These are phyloP conservation scores for Coniosporium apollinis DNA, from an alignment of 495 filamentous ascomycete genomes.

Conservation along the genomic window DNA sequence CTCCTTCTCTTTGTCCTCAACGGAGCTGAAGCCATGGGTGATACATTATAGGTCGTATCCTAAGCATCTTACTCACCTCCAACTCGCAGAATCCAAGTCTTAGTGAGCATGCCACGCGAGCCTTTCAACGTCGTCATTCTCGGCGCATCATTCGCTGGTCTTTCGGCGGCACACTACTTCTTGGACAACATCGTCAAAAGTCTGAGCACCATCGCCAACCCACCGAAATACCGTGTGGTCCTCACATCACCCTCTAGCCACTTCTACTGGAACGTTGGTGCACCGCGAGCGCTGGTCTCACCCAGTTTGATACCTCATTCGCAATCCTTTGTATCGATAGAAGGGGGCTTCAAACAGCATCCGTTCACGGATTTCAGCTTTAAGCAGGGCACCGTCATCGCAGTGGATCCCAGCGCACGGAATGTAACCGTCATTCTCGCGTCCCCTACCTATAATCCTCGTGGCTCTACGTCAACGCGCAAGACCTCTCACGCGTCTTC, in stretches of 20 bases:
- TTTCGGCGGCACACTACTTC: conserved; percentile 41
- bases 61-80: too few relatives aligned
- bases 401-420: conserved; percentile 25
- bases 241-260: conserved; percentile 37
- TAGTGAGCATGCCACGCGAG: too few relatives aligned
- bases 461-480: too few relatives aligned
- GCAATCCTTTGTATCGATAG: conserved; percentile 33
- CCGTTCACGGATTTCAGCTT: conserved; percentile 34
- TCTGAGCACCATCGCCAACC: conserved; percentile 15
- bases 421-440: conserved; percentile 14
- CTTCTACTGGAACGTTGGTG: conserved; percentile 37
- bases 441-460: too few relatives aligned
- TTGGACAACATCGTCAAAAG: conserved; percentile 30
- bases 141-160: conserved; percentile 43
- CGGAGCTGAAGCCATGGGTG: too few relatives aligned
- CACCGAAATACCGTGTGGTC: conserved; percentile 30
- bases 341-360: conserved; percentile 34
- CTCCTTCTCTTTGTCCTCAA: too few relatives aligned
- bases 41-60: too few relatives aligned
- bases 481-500: too few relatives aligned
- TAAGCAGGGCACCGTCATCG: conserved; percentile 34
- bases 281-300: conserved; percentile 28
- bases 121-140: conserved; percentile 38
- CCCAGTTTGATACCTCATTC: conserved; percentile 25
- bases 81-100: too few relatives aligned